Evolutionary conservation across 2,329 filamentous ascomycete genomes (phyloP).

Genomic region (Aspergillus quadrilineatus): DNA sequence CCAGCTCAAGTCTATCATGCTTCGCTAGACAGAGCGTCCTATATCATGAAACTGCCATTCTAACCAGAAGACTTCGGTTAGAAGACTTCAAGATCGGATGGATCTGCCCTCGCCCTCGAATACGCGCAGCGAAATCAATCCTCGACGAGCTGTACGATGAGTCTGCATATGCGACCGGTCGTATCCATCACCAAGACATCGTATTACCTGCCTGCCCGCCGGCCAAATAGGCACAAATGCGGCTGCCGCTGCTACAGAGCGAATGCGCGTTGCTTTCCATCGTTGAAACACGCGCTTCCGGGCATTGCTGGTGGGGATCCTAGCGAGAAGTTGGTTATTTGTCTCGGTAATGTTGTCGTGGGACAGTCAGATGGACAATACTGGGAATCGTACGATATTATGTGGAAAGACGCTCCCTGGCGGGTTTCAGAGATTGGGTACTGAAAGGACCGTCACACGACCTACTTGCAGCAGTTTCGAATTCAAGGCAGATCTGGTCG

Average conservation of each 20-base stretch:
- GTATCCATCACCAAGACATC: constrained; percentile 3
- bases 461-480: neutral
- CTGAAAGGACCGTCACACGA: neutral
- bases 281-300: neutral
- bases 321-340: neutral
- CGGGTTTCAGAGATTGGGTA: neutral
- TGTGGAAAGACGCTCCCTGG: constrained; percentile 8
- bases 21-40: no score
- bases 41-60: neutral
- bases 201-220: constrained; percentile 3
- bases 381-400: constrained; percentile 10
- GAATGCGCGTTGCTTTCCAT: neutral
- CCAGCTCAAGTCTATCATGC: no score
- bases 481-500: neutral
- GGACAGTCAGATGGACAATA: neutral
- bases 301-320: constrained; percentile 1
- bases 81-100: constrained; percentile 1
- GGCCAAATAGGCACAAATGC: constrained; percentile 1
- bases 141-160: constrained; percentile 10
- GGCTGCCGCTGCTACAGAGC: neutral
- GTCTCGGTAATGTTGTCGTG: constrained; percentile 4
- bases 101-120: constrained; percentile 7
- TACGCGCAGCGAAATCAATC: neutral
- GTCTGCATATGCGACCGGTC: neutral
- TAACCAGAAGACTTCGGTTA: neutral